Base-by-base conservation (phyloP, 805 yeast genomes). In the Nakazawaea populi region DNA sequence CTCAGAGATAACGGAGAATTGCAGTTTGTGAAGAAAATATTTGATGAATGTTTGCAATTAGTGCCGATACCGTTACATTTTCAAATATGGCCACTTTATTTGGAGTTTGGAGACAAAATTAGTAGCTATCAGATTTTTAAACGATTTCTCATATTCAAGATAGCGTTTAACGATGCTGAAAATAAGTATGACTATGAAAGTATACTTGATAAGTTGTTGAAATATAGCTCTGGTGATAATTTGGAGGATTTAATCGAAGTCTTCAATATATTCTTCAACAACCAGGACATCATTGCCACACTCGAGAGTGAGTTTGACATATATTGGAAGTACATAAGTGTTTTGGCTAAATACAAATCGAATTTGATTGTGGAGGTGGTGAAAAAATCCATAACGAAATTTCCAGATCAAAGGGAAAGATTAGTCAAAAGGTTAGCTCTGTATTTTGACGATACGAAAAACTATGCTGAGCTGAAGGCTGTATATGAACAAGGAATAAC, bases 401-500 rank as follows among this genome's bases (percentile, higher is more conserved):
- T 77, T 57, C 82, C 89, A 0, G 89, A 83, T 56, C 89, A 85
- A 57, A 61, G 68, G 38, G 80, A 82, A 2, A 68, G 65, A 28
- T 65, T 86, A 14, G 71, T 72, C 37, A 69, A 76, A 4, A 67
- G 72, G 52, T 60, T 79, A 42, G 81, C 87, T 0, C 65, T 67
- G 4, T 83, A 74, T 59, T 76, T 72, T 58, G 72, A 75, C 14
- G 65, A 63, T 24, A 56, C 61, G n/a, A 63, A 70, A 11, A 65
- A 71, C 2, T 63, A 68, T 47, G 62, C 64, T 1, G 61, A 63
- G 41, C 77, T 80, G 0, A 60, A 75, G 28, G 68, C 66, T 18
- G 60, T 71, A 6, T 79, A 79, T 55, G 79, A 77, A 48, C 68
- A 71, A 24, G 82, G 83, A 0, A 55, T 88, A 11, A 44, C 59